A percentile compares a stretch with the other conserved stretches of the same genome.
These are phyloP conservation scores for Salix udensis DNA, from an alignment of 345 rosid genomes.

Conservation along the genomic window DNA sequence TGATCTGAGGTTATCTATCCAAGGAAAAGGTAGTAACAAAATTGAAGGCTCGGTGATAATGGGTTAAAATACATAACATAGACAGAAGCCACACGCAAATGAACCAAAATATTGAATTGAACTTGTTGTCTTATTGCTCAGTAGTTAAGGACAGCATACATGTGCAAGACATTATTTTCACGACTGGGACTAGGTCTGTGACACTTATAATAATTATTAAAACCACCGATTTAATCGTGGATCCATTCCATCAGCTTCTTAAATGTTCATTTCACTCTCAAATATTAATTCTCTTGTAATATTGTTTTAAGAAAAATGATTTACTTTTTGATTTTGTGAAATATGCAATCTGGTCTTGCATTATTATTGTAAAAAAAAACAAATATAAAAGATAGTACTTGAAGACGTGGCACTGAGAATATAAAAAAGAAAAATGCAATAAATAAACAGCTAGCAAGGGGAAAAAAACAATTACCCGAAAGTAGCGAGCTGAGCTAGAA, in stretches of 20 bases:
- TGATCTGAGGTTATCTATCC: too few species aligned
- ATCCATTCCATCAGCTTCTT: neutral
- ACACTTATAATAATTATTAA: neutral
- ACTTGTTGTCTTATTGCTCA: neutral
- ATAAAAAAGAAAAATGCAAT: too few species aligned
- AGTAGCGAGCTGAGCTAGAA: conserved; percentile 94
- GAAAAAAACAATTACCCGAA: conserved; percentile 53
- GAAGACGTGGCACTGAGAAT: neutral
- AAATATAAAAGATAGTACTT: too few species aligned
- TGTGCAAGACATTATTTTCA: neutral
- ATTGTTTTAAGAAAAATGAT: neutral
- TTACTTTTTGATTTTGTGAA: neutral
- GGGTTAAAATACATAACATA: neutral
- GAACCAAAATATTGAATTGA: neutral
- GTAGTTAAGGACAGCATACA: neutral
- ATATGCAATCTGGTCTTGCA: neutral
- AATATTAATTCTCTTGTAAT: neutral
- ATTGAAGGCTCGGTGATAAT: neutral
- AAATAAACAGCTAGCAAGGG: neutral
- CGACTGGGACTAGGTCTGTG: neutral
- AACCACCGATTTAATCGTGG: neutral
- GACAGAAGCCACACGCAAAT: neutral
- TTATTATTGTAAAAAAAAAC: neutral
- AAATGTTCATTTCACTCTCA: neutral
- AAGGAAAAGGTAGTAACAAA: neutral